Evolutionary conservation across 768 basidiomycete genomes (phyloP).

Genomic region (Calocybe indica): DNA sequence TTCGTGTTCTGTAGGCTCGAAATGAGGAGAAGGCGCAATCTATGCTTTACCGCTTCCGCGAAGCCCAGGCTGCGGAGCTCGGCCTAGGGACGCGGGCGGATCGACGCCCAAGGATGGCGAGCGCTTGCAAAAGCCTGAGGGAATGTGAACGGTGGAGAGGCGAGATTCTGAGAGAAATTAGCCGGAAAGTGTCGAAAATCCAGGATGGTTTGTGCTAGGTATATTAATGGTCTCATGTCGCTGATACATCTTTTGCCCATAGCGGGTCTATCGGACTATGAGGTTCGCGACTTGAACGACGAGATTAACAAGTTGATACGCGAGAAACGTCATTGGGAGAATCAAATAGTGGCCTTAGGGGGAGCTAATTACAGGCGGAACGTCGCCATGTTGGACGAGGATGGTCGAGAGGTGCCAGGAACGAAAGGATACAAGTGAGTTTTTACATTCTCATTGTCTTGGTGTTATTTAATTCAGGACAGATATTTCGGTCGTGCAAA

Average conservation of each 20-base stretch:
- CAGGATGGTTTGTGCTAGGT: constrained; percentile 69
- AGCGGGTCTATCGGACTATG: constrained; percentile 94
- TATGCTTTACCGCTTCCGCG: constrained; percentile 77
- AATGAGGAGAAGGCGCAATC: constrained; percentile 99
- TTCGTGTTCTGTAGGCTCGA: constrained; percentile 56
- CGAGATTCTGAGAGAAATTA: constrained; percentile 91
- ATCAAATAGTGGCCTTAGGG: constrained; percentile 92
- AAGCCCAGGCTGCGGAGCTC: constrained; percentile 93
- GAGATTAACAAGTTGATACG: constrained; percentile 95
- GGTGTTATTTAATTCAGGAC: not conserved
- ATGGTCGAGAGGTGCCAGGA: constrained; percentile 93
- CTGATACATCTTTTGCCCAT: constrained; percentile 4
- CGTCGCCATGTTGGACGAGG: constrained; percentile 90
- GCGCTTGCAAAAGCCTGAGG: constrained; percentile 82
- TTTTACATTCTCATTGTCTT: not conserved
- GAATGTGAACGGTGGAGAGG: constrained; percentile 97
- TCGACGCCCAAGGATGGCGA: constrained; percentile 89
- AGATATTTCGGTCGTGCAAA: constrained; percentile 98
- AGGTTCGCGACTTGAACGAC: constrained; percentile 93
- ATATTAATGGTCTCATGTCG: not conserved
- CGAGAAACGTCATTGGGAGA: constrained; percentile 97
- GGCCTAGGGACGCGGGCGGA: constrained; percentile 83
- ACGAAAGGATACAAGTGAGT: constrained; percentile 96
- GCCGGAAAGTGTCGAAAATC: constrained; percentile 95
- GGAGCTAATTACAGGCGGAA: constrained; percentile 95